Conservation (phyloP, 768 basidiomycete species). For the Leccinum subtestaceum region DNA sequence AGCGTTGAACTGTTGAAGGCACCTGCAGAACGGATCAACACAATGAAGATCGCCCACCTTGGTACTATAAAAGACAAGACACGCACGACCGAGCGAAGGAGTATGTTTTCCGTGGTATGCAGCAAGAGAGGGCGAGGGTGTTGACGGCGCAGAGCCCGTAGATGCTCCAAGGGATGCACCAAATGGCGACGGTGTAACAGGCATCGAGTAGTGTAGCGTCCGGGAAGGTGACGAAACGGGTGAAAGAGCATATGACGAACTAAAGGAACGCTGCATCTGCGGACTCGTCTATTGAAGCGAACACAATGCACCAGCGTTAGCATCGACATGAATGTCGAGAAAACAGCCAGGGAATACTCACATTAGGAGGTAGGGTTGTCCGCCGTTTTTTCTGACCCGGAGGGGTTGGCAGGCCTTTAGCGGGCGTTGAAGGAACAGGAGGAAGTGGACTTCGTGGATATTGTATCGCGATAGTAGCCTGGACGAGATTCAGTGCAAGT, state of each 20-base stretch:
- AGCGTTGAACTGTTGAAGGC: conserved; percentile 29
- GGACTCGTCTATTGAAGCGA: conserved; percentile 21
- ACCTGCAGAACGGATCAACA: conserved; percentile 13
- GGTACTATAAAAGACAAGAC: not conserved
- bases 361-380: conserved; percentile 21
- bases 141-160: conserved; percentile 29
- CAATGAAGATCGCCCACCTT: not conserved
- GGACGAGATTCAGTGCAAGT: conserved; percentile 35
- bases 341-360: conserved; percentile 8
- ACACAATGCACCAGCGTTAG: not conserved
- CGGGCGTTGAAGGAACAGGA: conserved; percentile 23
- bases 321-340: not conserved
- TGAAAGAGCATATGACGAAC: conserved; percentile 30
- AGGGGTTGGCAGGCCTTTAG: conserved; percentile 22
- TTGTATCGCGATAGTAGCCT: conserved; percentile 35
- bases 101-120: conserved; percentile 40
- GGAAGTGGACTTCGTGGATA: conserved; percentile 35
- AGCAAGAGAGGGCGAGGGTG: conserved; percentile 38
- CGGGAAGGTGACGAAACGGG: conserved; percentile 33
- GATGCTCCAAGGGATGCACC: conserved; percentile 33
- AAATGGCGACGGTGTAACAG: conserved; percentile 39
- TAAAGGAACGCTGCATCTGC: conserved; percentile 28
- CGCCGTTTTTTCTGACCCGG: conserved; percentile 29
- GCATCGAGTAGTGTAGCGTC: conserved; percentile 33
- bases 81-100: conserved; percentile 36